Base-by-base conservation (phyloP, 495 filamentous ascomycete genomes). In the Sordaria brevicollis region DNA sequence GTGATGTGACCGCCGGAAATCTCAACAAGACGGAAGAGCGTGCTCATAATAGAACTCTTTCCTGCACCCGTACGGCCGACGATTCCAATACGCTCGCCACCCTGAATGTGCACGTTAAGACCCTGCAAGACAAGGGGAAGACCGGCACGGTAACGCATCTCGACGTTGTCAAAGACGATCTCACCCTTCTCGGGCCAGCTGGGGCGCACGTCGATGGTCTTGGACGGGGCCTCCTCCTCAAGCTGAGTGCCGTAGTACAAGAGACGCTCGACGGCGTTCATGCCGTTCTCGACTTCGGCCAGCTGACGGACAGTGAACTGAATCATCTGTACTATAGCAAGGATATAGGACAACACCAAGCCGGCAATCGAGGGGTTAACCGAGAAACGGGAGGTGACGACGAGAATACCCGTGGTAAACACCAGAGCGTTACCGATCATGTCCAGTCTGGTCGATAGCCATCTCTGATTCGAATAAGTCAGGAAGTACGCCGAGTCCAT, bases 241-340 rank as follows among this genome's bases (percentile, higher is more conserved):
- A 99, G 88, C 68, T 91, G 73, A 5, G 87, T 93, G 43, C 92
- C 94, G 76, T 99, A 99, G 81, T 95, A 92, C 78, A 92, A 86
- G n/a, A 99, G 84, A 35, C 95, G 91, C 77, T 99, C 94, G 4
- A 94, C 94, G 1, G 95, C 88, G 74, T 96, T 97, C 94, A 99
- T 97, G 76, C 92, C 90, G 82, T 97, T 97, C 78, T 99, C 95
- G 25, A 97, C 92, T 77, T 98, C 95, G 37, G 95, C 94, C 38
- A 97, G 86, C 80, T 98, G 95, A 39, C 94, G 88, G 21, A 98
- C 92, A 3, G 93, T 93, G 80, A 96, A 97, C 76, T 97, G 93
- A 65, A 97, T 88, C 91, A 97, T 93, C 80, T 95, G 92, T n/a
- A 96, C 93, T 71, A 97, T 96, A 35, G 90, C 86, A 2, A 98